phyloP scores from a whole-genome alignment of 2,329 filamentous ascomycete genomes.

The Pyricularia sp. region DNA sequence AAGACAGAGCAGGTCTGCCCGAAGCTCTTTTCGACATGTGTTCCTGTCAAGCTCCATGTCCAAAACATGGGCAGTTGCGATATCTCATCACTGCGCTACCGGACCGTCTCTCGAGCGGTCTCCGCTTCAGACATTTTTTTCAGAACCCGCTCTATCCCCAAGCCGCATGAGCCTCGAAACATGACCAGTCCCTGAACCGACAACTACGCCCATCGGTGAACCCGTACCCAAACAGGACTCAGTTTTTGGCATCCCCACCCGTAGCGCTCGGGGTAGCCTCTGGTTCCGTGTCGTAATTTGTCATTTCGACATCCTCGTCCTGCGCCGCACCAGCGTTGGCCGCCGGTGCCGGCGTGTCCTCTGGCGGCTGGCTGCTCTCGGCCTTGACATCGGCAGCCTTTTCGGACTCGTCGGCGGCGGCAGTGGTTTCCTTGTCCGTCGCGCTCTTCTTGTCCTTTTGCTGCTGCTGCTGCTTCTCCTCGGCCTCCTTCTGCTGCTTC shows the following conservation, averaged over 20 bases:
- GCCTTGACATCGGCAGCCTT: not conserved
- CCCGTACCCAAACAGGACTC: too few species aligned
- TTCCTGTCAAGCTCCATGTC: not conserved
- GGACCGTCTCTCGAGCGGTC: not conserved
- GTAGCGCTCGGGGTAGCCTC: not conserved
- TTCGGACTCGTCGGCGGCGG: not conserved
- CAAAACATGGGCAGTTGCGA: not conserved
- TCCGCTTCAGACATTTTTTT: not conserved
- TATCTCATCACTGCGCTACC: not conserved
- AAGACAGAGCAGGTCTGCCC: too few species aligned
- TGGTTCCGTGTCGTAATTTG: not conserved
- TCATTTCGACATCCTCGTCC: conserved; percentile 5
- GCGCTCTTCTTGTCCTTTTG: conserved; percentile 1
- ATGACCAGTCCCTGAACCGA: not conserved
- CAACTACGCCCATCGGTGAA: not conserved
- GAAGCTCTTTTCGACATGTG: not conserved
- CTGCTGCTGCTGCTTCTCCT: conserved; percentile 7
- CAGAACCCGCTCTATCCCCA: not conserved
- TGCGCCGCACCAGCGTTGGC: conserved; percentile 16
- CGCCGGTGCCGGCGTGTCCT: conserved; percentile 12
- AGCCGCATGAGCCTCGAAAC: too few species aligned
- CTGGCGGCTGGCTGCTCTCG: conserved; percentile 9
- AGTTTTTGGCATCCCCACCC: not conserved
- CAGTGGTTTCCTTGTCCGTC: conserved; percentile 6
- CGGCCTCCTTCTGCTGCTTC: conserved; percentile 27